Evolutionary conservation across 352 stramenopile genomes (phyloP).

Genomic region (Phytophthora pini): DNA sequence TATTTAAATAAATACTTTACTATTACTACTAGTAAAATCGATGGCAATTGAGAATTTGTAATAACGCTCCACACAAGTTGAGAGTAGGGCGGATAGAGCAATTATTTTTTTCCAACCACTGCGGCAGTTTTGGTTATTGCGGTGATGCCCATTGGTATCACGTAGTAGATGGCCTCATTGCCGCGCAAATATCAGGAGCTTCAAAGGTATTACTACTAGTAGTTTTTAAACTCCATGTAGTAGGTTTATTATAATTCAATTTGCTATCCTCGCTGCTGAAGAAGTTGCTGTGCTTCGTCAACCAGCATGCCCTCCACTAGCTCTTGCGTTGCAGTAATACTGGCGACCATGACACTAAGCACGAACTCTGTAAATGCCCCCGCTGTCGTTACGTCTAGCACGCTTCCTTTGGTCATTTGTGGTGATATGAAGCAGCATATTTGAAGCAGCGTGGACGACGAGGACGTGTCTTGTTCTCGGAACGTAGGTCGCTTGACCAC

Average conservation of each 20-base stretch:
- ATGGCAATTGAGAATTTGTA: too few relatives aligned
- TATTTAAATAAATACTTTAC: too few relatives aligned
- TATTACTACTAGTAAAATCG: too few relatives aligned
- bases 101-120: too few relatives aligned
- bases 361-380: conserved; percentile 57
- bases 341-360: conserved; percentile 46
- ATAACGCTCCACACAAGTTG: too few relatives aligned
- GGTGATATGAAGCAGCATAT: conserved; percentile 66
- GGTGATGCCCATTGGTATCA: too few relatives aligned
- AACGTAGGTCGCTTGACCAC: conserved; percentile 50
- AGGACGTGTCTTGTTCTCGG: conserved; percentile 12
- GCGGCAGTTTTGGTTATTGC: too few relatives aligned
- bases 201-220: too few relatives aligned
- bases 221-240: too few relatives aligned
- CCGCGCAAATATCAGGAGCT: too few relatives aligned
- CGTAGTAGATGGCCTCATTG: too few relatives aligned
- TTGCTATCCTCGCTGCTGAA: conserved; percentile 11
- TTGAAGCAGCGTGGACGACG: conserved; percentile 51
- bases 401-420: conserved; percentile 36
- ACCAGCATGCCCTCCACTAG: conserved; percentile 52
- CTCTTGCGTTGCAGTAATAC: conserved; percentile 49
- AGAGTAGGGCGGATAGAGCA: too few relatives aligned
- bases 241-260: background rate
- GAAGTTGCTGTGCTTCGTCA: conserved; percentile 22
- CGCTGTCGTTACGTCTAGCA: conserved; percentile 29